Evolutionary conservation across 176 grass and related monocot genomes (phyloP).

Genomic region (Zea luxurians): DNA sequence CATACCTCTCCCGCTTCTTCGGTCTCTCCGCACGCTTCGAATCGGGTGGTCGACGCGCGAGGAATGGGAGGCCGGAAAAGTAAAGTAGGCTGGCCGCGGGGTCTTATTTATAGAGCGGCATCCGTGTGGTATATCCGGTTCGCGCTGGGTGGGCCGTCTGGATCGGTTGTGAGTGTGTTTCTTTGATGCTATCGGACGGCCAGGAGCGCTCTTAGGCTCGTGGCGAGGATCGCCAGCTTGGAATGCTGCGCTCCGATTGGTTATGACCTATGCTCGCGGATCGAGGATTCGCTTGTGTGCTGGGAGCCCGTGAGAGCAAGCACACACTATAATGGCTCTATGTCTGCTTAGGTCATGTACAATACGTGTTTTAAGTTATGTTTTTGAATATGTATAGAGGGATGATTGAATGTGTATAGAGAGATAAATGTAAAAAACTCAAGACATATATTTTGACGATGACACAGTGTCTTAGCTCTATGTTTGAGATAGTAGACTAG

Average conservation of each 20-base stretch:
- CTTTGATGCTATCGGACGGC: constrained; percentile 13
- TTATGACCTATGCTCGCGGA: neutral
- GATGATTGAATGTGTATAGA: too few relatives aligned
- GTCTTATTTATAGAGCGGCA: constrained; percentile 22
- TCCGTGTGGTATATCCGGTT: neutral
- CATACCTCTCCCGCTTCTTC: constrained; percentile 27
- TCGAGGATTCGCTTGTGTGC: neutral
- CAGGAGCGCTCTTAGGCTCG: accelerated
- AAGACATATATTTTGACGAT: too few relatives aligned
- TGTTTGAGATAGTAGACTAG: too few relatives aligned
- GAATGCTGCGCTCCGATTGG: neutral
- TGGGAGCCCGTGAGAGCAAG: too few relatives aligned
- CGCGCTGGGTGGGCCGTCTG: neutral
- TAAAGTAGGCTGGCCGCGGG: neutral
- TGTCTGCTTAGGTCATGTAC: too few relatives aligned
- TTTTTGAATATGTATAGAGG: too few relatives aligned
- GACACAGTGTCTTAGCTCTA: too few relatives aligned
- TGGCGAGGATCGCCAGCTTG: constrained; percentile 26
- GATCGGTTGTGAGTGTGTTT: constrained; percentile 33
- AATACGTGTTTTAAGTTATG: too few relatives aligned
- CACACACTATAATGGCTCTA: too few relatives aligned
- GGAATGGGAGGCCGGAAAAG: constrained; percentile 13
- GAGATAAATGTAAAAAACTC: too few relatives aligned
- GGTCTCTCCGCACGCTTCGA: constrained; percentile 28
- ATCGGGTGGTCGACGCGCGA: constrained; percentile 12